Evolutionary conservation across 768 basidiomycete genomes (phyloP).

Genomic region (Trametes maxima): DNA sequence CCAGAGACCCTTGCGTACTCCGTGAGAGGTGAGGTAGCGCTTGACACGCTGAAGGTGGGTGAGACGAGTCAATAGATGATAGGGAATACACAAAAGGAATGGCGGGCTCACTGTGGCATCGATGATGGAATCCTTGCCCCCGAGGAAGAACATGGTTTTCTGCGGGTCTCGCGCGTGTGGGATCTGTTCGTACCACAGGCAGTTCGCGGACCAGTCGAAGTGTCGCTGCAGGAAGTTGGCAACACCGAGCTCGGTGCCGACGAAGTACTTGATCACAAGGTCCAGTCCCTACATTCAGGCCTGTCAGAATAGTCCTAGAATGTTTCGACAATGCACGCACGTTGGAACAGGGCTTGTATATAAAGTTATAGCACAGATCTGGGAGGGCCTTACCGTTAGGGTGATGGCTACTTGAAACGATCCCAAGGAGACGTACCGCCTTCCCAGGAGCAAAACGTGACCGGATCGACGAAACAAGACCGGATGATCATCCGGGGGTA

Average conservation of each 20-base stretch:
- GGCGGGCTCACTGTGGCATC: slow-evolving; percentile 57
- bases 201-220: slow-evolving; percentile 86
- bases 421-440: slow-evolving; percentile 56
- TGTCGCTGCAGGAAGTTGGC: slow-evolving; percentile 83
- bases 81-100: too few relatives aligned
- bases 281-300: slow-evolving; percentile 61
- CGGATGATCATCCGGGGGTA: slow-evolving; percentile 67
- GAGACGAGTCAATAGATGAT: not conserved
- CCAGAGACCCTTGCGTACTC: slow-evolving; percentile 65
- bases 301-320: slow-evolving; percentile 3
- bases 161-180: slow-evolving; percentile 70
- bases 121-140: slow-evolving; percentile 82
- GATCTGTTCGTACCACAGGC: slow-evolving; percentile 89
- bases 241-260: slow-evolving; percentile 84
- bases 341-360: slow-evolving; percentile 69
- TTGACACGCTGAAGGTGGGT: slow-evolving; percentile 56
- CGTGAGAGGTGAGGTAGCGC: slow-evolving; percentile 76
- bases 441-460: slow-evolving; percentile 92
- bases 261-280: slow-evolving; percentile 84
- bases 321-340: slow-evolving; percentile 40
- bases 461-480: slow-evolving; percentile 91
- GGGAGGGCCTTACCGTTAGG: slow-evolving; percentile 1
- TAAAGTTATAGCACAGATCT: slow-evolving; percentile 92
- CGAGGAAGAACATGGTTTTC: slow-evolving; percentile 74
- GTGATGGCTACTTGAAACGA: not conserved